Conservation (phyloP, 164 flowering plant genomes). For the Dillenia suffruticosa region DNA sequence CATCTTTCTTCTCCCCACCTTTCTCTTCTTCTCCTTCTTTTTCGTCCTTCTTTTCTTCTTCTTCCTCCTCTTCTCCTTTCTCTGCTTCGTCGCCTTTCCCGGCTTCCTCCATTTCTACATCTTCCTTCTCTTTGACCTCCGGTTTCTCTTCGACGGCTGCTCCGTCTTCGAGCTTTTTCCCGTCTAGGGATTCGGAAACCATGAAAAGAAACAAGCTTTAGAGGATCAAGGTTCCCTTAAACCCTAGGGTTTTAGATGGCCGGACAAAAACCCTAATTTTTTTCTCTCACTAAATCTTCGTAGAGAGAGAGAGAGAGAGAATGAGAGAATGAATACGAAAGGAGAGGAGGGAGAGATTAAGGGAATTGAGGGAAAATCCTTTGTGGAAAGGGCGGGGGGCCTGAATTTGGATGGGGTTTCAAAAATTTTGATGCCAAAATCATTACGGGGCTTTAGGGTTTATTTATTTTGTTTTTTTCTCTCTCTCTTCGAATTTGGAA, state of each 20-base stretch:
- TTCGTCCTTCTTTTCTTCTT: slow-evolving; percentile 4
- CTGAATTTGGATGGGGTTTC: not conserved
- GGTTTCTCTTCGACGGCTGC: slow-evolving; percentile 15
- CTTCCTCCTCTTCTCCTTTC: slow-evolving; percentile 15
- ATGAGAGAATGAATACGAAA: not conserved
- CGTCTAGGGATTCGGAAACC: slow-evolving; percentile 33
- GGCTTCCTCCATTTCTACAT: slow-evolving; percentile 3
- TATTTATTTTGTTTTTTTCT: no score
- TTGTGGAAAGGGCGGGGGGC: not conserved
- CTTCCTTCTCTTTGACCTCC: slow-evolving; percentile 7
- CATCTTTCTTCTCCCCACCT: not conserved
- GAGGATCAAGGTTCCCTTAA: not conserved
- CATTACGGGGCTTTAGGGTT: slow-evolving; percentile 4
- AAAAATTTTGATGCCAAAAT: slow-evolving; percentile 8
- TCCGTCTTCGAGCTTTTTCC: slow-evolving; percentile 14
- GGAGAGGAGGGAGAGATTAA: not conserved
- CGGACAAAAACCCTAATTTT: not conserved
- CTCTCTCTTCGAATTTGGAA: no score
- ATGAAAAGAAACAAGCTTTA: slow-evolving; percentile 2
- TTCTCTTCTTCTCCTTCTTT: not conserved
- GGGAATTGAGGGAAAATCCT: not conserved
- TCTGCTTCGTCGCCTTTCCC: slow-evolving; percentile 11
- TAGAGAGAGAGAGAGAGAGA: not conserved
- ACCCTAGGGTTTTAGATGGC: not conserved
- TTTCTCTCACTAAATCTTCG: not conserved